A percentile compares a stretch with the other conserved stretches of the same genome.
These are phyloP conservation scores for Alliaria petiolata DNA, from an alignment of 345 rosid species.

Conservation along the genomic window DNA sequence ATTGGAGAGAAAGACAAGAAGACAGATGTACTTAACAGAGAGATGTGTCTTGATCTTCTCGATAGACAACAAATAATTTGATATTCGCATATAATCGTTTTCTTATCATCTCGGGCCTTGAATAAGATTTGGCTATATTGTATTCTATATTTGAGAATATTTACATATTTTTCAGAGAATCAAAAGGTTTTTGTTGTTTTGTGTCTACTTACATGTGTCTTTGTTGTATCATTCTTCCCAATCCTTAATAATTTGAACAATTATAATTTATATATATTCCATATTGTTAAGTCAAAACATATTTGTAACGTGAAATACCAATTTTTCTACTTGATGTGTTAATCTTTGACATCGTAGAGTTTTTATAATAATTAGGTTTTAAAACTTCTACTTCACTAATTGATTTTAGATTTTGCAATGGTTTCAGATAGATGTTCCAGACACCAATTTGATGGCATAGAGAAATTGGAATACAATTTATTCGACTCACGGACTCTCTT, in stretches of 20 bases:
- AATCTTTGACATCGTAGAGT: neutral
- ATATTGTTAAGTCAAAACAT: constrained; percentile 19
- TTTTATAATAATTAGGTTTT: neutral
- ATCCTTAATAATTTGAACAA: neutral
- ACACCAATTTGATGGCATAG: neutral
- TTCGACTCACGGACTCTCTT: neutral
- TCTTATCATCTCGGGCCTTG: constrained; percentile 35
- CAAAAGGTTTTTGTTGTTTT: constrained; percentile 19
- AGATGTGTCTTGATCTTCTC: constrained; percentile 35
- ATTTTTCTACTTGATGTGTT: neutral
- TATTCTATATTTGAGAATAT: constrained; percentile 5
- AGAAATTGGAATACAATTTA: neutral
- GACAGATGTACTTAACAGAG: constrained; percentile 32
- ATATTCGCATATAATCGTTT: constrained; percentile 20
- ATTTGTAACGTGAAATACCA: neutral
- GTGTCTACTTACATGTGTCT: constrained; percentile 19
- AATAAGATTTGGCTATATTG: constrained; percentile 26
- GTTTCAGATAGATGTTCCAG: neutral
- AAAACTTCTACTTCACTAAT: neutral
- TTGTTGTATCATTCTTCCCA: constrained; percentile 16
- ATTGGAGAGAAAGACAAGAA: constrained; percentile 13
- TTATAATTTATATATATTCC: too few relatives aligned
- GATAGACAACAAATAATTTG: constrained; percentile 12
- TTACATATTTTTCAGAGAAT: constrained; percentile 23
- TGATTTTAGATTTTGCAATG: neutral